Base-by-base conservation (phyloP, 1,139 yeast genomes). In the Pichia sp. region DNA sequence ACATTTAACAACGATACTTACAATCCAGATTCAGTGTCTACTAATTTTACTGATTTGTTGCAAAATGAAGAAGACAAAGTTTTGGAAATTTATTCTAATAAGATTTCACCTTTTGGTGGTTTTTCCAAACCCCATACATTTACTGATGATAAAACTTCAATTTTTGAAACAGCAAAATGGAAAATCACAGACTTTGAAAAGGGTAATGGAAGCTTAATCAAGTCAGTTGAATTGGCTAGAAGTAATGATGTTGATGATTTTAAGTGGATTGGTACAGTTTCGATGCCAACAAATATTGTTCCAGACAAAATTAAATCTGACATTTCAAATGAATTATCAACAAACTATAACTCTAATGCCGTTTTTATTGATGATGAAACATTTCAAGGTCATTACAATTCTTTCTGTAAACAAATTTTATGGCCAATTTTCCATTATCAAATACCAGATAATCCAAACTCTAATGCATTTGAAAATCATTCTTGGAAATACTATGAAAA, bases 341-440 rank as follows among this genome's bases (percentile, higher is more conserved):
- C 64, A 1, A 76, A 78, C 7, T 79, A 77, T 60, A 64, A 76
- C 48, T 79, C 86, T 44, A 76, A 77, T 46, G 80, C 89, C 0
- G 85, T 89, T 4, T 80, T 79, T 56, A 82, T 90, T 1, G 77
- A 78, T 56, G 97, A 92, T 65, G 67, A 77, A 22, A 80, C 89
- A 0, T 86, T 88, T 59, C 85, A 85, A 58, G 97, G 97, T 22
- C 96, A 89, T 60, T 92, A 92, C 66, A 79, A 79, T 51, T 86
- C 88, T 43, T 92, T 85, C 63, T 90, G 97, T 64, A 92, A 92
- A 64, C 95, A 89, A 60, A 86, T 92, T 41, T 71, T 92, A 54
- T 92, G 98, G 97, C 98, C 98, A 26, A 87, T 97, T 2, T 73
- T 94, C 55, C 98, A 92, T 63, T 94, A 92, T 63, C 96, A 92